Conservation (phyloP, 2,329 filamentous ascomycete genomes). For the Tricladium varicosporioides region DNA sequence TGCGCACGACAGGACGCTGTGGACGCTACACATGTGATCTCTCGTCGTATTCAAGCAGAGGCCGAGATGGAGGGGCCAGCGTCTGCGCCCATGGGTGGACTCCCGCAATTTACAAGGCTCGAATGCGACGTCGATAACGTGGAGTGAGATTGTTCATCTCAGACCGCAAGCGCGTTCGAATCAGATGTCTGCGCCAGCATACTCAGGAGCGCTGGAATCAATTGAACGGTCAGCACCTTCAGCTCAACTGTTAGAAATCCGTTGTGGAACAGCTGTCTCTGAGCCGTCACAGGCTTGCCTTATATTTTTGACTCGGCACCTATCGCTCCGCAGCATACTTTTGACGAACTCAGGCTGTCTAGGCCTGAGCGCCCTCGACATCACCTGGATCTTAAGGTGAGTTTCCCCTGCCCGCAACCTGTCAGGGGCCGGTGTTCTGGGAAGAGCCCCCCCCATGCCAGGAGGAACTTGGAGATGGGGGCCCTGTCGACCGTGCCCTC, state of each 20-base stretch:
- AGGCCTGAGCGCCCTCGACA: not conserved
- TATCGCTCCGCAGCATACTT: not conserved
- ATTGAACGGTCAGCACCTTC: no score
- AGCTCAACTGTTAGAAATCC: no score
- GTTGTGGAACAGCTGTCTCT: not conserved
- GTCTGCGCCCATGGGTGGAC: not conserved
- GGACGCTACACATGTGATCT: not conserved
- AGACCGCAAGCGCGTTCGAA: no score
- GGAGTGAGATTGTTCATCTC: no score
- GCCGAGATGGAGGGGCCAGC: not conserved
- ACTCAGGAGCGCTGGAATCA: no score
- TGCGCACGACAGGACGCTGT: no score
- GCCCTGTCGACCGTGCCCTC: not conserved
- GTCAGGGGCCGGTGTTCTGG: not conserved
- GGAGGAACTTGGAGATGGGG: not conserved
- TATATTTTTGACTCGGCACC: not conserved
- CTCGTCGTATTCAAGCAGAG: not conserved
- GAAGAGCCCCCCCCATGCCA: not conserved
- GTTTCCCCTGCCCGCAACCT: not conserved
- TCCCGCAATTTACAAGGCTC: no score
- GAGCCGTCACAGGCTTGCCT: not conserved
- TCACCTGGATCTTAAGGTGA: not conserved
- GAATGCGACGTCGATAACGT: no score
- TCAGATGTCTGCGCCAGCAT: no score
- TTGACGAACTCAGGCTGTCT: not conserved